Evolutionary conservation across 352 stramenopile species (phyloP), one percentile per base, ranked within the genome.

Genomic region (Pythium insidiosum): DNA sequence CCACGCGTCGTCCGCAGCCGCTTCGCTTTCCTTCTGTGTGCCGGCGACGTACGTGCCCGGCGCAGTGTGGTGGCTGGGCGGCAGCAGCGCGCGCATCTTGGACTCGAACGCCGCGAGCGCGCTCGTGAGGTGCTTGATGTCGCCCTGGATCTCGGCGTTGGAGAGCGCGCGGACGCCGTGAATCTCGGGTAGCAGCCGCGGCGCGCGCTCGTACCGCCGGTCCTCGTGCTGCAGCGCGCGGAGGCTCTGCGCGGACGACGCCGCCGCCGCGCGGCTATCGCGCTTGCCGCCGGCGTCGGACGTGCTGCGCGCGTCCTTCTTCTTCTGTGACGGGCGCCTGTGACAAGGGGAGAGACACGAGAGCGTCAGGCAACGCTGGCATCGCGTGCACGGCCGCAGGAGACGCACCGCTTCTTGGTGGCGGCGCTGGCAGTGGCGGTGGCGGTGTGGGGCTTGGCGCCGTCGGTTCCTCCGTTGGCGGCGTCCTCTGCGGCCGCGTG

Each of bases 111-210:
- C 51, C 4, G 43, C 37, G 25, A 87, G 50, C 19, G 76, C 53
- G 6, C 62, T 62, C 48, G 78, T 59, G 11, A 88, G 81, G 22
- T 43, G 54, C 57, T 73, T 80, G n/a, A 88, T 52, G 46, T 88
- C 75, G 13, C 53, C 38, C 41, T 68, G 61, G 13, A 69, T 65
- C 38, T 88, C 75, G 9, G 63, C 68, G 6, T 43, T 42, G 6
- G 69, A 63, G 5, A 88, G 56, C 39, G 58, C 52, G 31, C 66
- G 66, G 38, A 88, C 66, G 35, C 72, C 68, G n/a, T 62, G 48
- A 35, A 85, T 74, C 5, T 82, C 68, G 0, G 75, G 75, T 38
- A 88, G 46, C 16, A 77, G 46, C 30, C 72, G 62, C 26, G 68
- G 66, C 23, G 62, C 58, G 21, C 57, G 63, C 42, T 73, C 54